Evolutionary conservation across 345 rosid species (phyloP).

Genomic region (Leavenworthia alabamica): DNA sequence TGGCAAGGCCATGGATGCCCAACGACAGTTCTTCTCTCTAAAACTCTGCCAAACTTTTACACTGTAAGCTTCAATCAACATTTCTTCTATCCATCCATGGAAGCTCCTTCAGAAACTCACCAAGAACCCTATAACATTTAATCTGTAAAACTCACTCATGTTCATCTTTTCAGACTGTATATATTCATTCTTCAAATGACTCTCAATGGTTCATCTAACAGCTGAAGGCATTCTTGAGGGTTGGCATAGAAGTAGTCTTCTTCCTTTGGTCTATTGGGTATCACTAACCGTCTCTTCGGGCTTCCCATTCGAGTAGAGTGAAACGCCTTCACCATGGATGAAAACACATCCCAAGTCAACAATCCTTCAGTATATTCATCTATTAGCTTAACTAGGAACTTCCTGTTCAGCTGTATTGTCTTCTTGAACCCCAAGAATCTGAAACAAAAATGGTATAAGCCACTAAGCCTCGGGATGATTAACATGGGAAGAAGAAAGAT

Average conservation of each 20-base stretch:
- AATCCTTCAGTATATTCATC: constrained; percentile 58
- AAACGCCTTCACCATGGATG: constrained; percentile 54
- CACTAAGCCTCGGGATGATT: constrained; percentile 14
- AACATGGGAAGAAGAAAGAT: neutral
- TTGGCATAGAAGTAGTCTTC: constrained; percentile 94
- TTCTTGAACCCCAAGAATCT: constrained; percentile 95
- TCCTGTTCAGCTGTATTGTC: constrained; percentile 64
- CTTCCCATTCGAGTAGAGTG: constrained; percentile 72
- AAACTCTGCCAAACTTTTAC: constrained; percentile 25
- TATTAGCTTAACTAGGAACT: constrained; percentile 60
- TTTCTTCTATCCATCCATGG: constrained; percentile 12
- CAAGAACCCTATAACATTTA: constrained; percentile 17
- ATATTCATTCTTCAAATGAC: constrained; percentile 19
- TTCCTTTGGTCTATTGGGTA: constrained; percentile 83
- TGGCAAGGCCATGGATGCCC: constrained; percentile 30
- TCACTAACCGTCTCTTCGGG: constrained; percentile 50
- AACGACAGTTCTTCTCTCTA: neutral
- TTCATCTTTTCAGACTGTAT: constrained; percentile 11
- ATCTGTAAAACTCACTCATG: constrained; percentile 12
- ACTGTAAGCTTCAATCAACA: constrained; percentile 15
- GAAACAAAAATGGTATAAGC: constrained; percentile 11
- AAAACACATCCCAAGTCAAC: constrained; percentile 79
- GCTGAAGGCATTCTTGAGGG: constrained; percentile 85
- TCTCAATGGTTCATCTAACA: constrained; percentile 57
- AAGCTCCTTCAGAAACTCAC: constrained; percentile 18